Conservation (phyloP, 495 filamentous ascomycete genomes). For the Aspergillus coremiiformis region DNA sequence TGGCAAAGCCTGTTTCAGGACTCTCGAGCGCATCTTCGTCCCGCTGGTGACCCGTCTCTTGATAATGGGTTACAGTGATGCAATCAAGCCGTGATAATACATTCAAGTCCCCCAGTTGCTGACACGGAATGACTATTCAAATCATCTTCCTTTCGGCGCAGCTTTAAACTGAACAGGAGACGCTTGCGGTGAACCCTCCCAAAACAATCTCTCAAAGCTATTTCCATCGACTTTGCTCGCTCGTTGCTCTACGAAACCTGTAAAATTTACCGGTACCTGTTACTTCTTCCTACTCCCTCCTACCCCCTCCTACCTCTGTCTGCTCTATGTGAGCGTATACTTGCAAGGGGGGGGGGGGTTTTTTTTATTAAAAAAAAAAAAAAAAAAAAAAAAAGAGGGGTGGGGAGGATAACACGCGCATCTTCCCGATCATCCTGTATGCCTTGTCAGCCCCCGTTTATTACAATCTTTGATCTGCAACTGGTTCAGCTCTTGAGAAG, state of each 20-base stretch:
- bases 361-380: no score
- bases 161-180: constrained; percentile 76
- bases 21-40: constrained; percentile 72
- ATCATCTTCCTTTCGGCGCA: not conserved
- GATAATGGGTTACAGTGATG: constrained; percentile 38
- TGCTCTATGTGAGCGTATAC: constrained; percentile 52
- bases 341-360: not conserved
- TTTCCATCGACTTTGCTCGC: constrained; percentile 83
- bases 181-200: constrained; percentile 83
- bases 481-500: not conserved
- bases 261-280: constrained; percentile 69
- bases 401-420: no score
- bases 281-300: constrained; percentile 71
- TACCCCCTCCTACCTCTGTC: constrained; percentile 71
- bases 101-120: not conserved
- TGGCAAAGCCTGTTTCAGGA: constrained; percentile 92
- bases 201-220: constrained; percentile 68
- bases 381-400: no score
- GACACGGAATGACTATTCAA: not conserved
- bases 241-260: constrained; percentile 68
- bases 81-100: constrained; percentile 32
- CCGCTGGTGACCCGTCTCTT: constrained; percentile 34
- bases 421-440: no score
- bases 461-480: constrained; percentile 24
- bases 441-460: constrained; percentile 24